Evolutionary conservation across 1,139 yeast genomes (phyloP), one percentile per base, ranked within the genome.

Genomic region (Candida tropicalis): DNA sequence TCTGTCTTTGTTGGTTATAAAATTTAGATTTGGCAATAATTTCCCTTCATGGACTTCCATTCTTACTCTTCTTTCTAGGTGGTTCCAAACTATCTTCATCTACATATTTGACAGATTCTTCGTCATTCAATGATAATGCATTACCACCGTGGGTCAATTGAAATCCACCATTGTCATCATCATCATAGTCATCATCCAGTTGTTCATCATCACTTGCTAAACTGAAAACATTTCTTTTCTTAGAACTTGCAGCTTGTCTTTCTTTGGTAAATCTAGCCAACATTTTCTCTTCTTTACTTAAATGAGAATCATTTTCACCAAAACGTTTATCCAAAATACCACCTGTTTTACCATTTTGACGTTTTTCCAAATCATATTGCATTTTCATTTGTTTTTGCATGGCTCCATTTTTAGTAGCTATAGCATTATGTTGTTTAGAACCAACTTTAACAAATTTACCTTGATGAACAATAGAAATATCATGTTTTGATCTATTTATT

Each of bases 11-110:
- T 40, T 84, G 84, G 60, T 90, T 93, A 66, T 91, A 81, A 62
- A 82, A 81, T 61, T 95, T 95, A 9, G 97, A 89, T 65, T 95
- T 95, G 34, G 97, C 96, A 50, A 95, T 93, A 44, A 95, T 81
- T 63, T 95, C 99, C n/a, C 56, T 88, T 84, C 99, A 95, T 93
- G 33, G n/a, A 95, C 96, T 63, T 95, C n/a, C 99, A 35, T 89
- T 87, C 60, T 93, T 91, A 24, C 93, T 79, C 68, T 90, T 95
- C 62, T 86, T 88, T 47, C 82, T 78, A 24, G 73, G 70, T 5
- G 74, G 71, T 8, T 54, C 15, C 18, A 58, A 40, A 22, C 55
- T 54, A 41, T 70, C 78, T 35, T 66, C 77, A 37, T 68, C 74
- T 6, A 57, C 64, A 29, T 63, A 70, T 11, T 55, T 62, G 9